phyloP scores from a whole-genome alignment of 345 rosid species.

The Eucalyptus pauciflora region DNA sequence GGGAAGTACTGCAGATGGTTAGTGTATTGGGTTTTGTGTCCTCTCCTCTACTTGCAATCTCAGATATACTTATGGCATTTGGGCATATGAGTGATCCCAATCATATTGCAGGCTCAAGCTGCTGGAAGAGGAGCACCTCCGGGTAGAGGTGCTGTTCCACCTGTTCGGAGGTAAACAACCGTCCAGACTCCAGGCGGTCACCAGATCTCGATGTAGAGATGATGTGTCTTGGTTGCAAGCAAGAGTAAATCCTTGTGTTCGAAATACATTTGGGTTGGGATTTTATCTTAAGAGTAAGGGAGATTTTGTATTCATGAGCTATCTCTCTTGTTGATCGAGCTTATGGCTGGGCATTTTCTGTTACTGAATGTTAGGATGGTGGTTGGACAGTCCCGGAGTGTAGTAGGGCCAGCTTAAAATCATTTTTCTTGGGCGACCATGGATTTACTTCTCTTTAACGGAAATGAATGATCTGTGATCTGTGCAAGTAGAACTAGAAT shows the following conservation, averaged over 20 bases:
- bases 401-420: not conserved
- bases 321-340: not conserved
- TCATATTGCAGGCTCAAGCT: conserved; percentile 44
- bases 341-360: not conserved
- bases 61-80: not conserved
- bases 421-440: not conserved
- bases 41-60: not conserved
- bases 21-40: not conserved
- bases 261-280: not conserved
- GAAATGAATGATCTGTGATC: not conserved
- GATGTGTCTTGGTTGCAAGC: not conserved
- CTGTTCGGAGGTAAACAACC: conserved; percentile 42
- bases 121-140: conserved; percentile 69
- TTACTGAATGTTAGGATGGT: not conserved
- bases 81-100: not conserved
- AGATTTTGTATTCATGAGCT: not conserved
- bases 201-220: not conserved
- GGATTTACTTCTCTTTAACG: not conserved
- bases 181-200: not conserved
- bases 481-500: not conserved
- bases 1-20: not conserved
- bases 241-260: not conserved
- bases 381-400: not conserved
- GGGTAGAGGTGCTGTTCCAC: conserved; percentile 74
- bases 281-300: not conserved